Percentiles rank a stretch among this genome's conserved stretches.
Evolutionary conservation across 164 flowering plant genomes (phyloP).

Genomic region (Vitis cinerea): DNA sequence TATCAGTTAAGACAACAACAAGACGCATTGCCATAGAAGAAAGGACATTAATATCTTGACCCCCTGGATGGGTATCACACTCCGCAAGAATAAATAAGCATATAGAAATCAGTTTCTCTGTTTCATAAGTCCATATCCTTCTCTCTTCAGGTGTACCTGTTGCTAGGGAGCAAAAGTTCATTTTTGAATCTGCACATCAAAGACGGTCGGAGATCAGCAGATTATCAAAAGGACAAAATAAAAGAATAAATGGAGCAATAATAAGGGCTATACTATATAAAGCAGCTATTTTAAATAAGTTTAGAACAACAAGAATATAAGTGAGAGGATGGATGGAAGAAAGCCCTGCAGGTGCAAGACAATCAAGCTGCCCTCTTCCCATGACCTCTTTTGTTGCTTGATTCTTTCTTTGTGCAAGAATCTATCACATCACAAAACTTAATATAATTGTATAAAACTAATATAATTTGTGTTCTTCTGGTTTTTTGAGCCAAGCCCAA

Average conservation of each 20-base stretch:
- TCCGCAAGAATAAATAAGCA: conserved; percentile 63
- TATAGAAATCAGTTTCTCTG: conserved; percentile 61
- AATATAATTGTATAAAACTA: neutral
- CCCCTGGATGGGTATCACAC: conserved; percentile 33
- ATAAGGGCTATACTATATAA: neutral
- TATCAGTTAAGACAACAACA: conserved; percentile 70
- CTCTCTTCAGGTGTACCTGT: conserved; percentile 64
- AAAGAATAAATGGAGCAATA: neutral
- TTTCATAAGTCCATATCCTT: conserved; percentile 67
- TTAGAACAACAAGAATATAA: neutral
- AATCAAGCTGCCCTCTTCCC: neutral
- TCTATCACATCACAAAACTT: neutral
- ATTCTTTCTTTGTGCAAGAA: conserved; percentile 1
- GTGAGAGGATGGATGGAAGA: neutral
- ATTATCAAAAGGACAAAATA: neutral
- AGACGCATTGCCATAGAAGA: conserved; percentile 72
- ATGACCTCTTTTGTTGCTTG: too few species aligned
- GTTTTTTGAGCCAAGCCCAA: too few species aligned
- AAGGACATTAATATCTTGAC: conserved; percentile 38
- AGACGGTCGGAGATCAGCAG: neutral
- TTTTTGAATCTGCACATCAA: conserved; percentile 47
- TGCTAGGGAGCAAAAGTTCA: conserved; percentile 75
- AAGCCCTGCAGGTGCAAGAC: neutral
- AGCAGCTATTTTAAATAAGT: neutral
- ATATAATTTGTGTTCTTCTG: neutral